Percentiles rank a stretch among this genome's conserved stretches.
phyloP scores from a whole-genome alignment of 2,329 filamentous ascomycete species.

The Corniculantispora saksenae region DNA sequence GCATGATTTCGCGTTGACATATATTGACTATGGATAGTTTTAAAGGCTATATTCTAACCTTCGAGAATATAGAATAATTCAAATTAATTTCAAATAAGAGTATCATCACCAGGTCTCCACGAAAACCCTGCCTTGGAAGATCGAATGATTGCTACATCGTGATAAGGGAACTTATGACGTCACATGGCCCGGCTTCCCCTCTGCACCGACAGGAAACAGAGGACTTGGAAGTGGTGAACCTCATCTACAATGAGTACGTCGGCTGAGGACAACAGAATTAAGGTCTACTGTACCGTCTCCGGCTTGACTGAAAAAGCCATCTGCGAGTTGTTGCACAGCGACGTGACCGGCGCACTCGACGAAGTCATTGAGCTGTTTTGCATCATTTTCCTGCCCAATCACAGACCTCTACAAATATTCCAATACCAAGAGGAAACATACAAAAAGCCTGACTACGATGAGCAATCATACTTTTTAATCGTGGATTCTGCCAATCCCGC shows the following conservation, averaged over 20 bases:
- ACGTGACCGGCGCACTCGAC: neutral
- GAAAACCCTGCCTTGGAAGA: no score
- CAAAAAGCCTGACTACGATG: neutral
- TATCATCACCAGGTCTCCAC: no score
- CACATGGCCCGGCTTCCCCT: neutral
- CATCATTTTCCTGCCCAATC: constrained; percentile 1
- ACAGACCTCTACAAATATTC: constrained; percentile 1
- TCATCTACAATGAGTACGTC: neutral
- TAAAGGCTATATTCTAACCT: no score
- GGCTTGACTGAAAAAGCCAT: neutral
- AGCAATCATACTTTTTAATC: constrained; percentile 14
- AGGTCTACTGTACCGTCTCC: constrained; percentile 11
- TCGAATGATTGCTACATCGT: no score
- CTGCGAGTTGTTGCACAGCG: constrained; percentile 1
- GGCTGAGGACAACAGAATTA: neutral
- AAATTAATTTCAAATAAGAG: no score
- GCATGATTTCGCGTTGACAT: no score
- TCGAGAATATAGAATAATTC: no score
- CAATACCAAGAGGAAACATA: constrained; percentile 11
- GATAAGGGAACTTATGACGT: no score
- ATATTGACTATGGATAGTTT: no score
- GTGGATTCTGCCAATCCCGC: constrained; percentile 7
- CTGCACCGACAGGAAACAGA: neutral
- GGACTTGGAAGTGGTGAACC: neutral
- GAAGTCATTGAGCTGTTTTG: neutral